Conservation (phyloP, 1,284 basidiomycete species). For the Ceratobasidium papillatum region DNA sequence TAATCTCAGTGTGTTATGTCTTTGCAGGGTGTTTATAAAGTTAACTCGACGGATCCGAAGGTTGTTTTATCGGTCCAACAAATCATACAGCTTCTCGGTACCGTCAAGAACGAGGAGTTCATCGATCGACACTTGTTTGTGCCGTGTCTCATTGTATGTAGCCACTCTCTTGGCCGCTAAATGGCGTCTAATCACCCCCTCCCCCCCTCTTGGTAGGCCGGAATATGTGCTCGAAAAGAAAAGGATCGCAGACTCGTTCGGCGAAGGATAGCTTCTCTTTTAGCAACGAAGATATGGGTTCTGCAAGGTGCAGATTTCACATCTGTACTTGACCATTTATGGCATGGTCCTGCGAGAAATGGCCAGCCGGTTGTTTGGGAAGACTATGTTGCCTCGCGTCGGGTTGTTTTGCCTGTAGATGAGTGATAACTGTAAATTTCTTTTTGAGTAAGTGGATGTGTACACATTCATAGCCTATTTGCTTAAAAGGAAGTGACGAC, state of each 20-base stretch:
- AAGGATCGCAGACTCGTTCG: background rate
- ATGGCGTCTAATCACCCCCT: background rate
- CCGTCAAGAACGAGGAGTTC: background rate
- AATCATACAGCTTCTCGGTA: conserved; percentile 13
- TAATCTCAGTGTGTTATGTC: background rate
- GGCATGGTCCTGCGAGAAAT: conserved; percentile 21
- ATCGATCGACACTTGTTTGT: conserved; percentile 30
- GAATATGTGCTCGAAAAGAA: conserved; percentile 16
- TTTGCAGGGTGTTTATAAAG: conserved; percentile 1
- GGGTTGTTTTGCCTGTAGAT: conserved; percentile 13
- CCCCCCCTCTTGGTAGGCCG: background rate
- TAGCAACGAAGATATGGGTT: conserved; percentile 13
- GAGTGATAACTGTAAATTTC: too few species aligned
- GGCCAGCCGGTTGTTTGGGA: conserved; percentile 14
- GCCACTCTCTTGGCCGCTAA: background rate
- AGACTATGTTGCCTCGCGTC: conserved; percentile 17
- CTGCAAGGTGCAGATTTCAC: conserved; percentile 18
- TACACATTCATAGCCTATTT: too few species aligned
- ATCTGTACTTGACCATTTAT: conserved; percentile 20
- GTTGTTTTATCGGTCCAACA: conserved; percentile 24
- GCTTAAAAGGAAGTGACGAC: too few species aligned
- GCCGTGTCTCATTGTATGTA: conserved; percentile 21
- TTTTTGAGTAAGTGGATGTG: too few species aligned
- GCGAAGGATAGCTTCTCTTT: background rate
- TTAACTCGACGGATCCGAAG: conserved; percentile 16